Conservation (phyloP, 2,329 filamentous ascomycete genomes). For the Fusarium kyushuense region DNA sequence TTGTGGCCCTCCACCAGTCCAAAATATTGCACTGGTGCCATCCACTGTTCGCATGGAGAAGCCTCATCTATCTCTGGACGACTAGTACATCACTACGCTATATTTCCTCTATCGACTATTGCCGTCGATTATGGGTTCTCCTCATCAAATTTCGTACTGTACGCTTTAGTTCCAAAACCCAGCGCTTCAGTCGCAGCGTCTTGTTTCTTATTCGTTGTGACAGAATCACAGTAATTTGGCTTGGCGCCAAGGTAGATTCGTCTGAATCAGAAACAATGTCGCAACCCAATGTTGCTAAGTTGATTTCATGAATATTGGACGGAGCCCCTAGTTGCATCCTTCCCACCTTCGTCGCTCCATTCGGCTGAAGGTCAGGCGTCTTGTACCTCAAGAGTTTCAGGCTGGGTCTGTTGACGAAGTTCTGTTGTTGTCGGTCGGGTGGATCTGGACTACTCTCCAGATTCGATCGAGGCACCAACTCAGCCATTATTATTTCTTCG, state of each 20-base stretch:
- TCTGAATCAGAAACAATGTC: constrained; percentile 8
- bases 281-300: constrained; percentile 11
- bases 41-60: not conserved
- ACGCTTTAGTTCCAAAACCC: constrained; percentile 52
- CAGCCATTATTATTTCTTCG: constrained; percentile 21
- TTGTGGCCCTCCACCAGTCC: not conserved
- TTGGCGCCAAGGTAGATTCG: constrained; percentile 7
- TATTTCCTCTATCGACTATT: constrained; percentile 32
- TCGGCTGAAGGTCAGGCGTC: constrained; percentile 49
- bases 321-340: constrained; percentile 22
- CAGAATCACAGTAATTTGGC: constrained; percentile 3
- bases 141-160: constrained; percentile 52
- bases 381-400: constrained; percentile 46
- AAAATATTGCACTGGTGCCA: not conserved
- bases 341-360: constrained; percentile 29
- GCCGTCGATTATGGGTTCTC: constrained; percentile 51
- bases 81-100: not conserved
- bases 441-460: constrained; percentile 10
- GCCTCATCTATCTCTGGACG: not conserved
- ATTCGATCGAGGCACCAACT: constrained; percentile 16
- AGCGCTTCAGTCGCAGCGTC: constrained; percentile 49
- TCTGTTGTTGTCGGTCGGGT: not conserved
- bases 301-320: constrained; percentile 8
- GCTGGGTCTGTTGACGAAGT: not conserved
- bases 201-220: constrained; percentile 34